Base-by-base conservation (phyloP, 208 protist genomes). In the Leishmania martiniquensis region DNA sequence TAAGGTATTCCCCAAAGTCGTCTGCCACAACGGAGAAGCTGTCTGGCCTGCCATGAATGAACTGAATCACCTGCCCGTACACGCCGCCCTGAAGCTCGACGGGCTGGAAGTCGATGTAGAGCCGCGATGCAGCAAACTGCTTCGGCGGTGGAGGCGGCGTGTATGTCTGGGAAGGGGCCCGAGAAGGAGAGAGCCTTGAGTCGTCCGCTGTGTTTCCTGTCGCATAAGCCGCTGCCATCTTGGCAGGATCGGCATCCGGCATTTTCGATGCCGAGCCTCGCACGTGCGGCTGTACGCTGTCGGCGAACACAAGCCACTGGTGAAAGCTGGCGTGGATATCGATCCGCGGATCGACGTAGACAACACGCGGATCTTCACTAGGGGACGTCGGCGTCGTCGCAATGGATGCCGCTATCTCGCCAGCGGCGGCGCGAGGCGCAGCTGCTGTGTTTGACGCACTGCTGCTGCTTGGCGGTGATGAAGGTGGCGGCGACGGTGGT, bases 1-100 rank as follows among this genome's bases (percentile, higher is more conserved):
- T 87, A 32, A 93, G 69, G 71, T 93, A 93, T 25, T 81, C 80
- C n/a, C 85, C 85, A 70, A 93, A 93, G 80, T 89, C 77, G 13
- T 68, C 62, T 34, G 89, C 87, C 13, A 93, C 80, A 12, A 93
- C 89, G 54, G 55, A 72, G 70, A 90, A 92, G 77, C 85, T 86
- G 65, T 87, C 86, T 12, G 68, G 81, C 34, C 75, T 74, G 4
- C 82, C 76, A 32, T 85, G 85, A 34, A 81, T 73, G 70, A 85
- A 89, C 81, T 92, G 85, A 13, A 92, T 77, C 52, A 92, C 79
- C 80, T 92, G 88, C 3, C 88, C 88, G 2, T 54, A 65, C 32
- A 74, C 65, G 25, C 82, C 87, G 25, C 70, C 79, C 39, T 84
- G 60, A 44, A 77, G 49, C 75, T 67, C 68, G 42, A 54, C 76